Base-by-base conservation (phyloP, 192 early-diverging fungal species). In the Linnemannia zychae region DNA sequence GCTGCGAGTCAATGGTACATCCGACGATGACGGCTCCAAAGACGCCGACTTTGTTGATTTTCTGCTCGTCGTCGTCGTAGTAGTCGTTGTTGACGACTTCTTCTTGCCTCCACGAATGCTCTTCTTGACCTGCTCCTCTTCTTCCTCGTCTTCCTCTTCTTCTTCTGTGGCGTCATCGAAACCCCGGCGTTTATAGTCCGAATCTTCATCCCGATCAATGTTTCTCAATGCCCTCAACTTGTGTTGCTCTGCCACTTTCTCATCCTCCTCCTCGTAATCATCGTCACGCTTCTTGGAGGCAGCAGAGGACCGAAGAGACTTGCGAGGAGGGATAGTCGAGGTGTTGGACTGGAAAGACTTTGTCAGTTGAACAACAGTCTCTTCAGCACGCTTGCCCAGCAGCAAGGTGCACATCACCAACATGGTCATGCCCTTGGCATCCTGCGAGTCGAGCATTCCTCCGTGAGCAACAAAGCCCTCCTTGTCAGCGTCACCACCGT, bases 401-500 rank as follows among this genome's bases (percentile, higher is more conserved):
- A 85, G 20, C 7, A 85, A 31, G 0, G 83, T 79, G 74, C 78
- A 79, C 77, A 79, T 75, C 34, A 85, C 53, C 28, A 85, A 44
- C 68, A 85, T 75, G 38, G 77, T 85, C 83, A 85, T 85, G 6
- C 77, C 83, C 70, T 85, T 85, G 9, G 77, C 83, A 73, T 85
- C 83, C 69, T 79, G 74, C 9, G 37, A 3, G 65, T 85, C 83
- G 7, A 85, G 74, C 77, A 85, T 60, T 24, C 77, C 73, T 28
- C 53, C 69, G 28, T 71, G 72, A 50, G 49, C 65, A 7, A 33
- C 4, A 1, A 38, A 67, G 13, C 2, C 22, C 22, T 49, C 77
- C 50, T 38, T 63, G 17, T 37, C 24, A 22, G n/a, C 38, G 11
- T 48, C 67, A 24, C 24, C 57, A 12, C 13, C 31, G 6, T 69